These are phyloP conservation scores for Tephrocybe sp. DNA, from an alignment of 768 basidiomycete species.

Conservation along the genomic window DNA sequence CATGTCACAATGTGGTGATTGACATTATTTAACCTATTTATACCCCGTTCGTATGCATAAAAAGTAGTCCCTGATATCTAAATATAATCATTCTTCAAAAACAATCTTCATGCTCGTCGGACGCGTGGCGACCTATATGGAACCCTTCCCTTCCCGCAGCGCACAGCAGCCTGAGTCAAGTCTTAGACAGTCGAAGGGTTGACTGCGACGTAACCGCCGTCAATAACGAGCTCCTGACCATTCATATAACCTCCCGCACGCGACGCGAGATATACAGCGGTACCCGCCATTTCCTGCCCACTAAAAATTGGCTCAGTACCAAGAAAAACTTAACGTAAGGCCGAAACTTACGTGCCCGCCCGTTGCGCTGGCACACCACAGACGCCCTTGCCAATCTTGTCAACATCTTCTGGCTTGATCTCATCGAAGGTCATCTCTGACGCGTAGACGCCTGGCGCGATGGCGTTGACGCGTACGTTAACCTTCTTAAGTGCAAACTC, in stretches of 20 bases:
- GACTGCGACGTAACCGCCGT: slow-evolving; percentile 73
- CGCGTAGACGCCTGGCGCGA: slow-evolving; percentile 75
- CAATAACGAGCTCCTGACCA: slow-evolving; percentile 77
- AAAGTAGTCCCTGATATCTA: no score
- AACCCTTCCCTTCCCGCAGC: background rate
- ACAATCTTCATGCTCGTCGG: no score
- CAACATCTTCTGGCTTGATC: slow-evolving; percentile 35
- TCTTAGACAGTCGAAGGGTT: slow-evolving; percentile 57
- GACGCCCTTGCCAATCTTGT: slow-evolving; percentile 61
- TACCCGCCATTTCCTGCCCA: slow-evolving; percentile 74
- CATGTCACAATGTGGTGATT: no score
- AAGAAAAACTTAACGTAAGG: background rate
- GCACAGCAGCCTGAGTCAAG: background rate
- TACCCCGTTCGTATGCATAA: no score
- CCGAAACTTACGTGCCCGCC: slow-evolving; percentile 48
- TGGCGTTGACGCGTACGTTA: slow-evolving; percentile 69
- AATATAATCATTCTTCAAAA: no score
- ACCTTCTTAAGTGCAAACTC: slow-evolving; percentile 71
- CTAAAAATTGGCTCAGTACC: slow-evolving; percentile 30
- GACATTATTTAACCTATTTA: no score
- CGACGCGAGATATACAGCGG: slow-evolving; percentile 74
- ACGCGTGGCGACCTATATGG: background rate
- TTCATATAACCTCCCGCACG: slow-evolving; percentile 73
- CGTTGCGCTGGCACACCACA: slow-evolving; percentile 44
- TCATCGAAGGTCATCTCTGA: slow-evolving; percentile 71